Evolutionary conservation across 2,329 filamentous ascomycete genomes (phyloP).

Genomic region (Leptographium lundbergii): DNA sequence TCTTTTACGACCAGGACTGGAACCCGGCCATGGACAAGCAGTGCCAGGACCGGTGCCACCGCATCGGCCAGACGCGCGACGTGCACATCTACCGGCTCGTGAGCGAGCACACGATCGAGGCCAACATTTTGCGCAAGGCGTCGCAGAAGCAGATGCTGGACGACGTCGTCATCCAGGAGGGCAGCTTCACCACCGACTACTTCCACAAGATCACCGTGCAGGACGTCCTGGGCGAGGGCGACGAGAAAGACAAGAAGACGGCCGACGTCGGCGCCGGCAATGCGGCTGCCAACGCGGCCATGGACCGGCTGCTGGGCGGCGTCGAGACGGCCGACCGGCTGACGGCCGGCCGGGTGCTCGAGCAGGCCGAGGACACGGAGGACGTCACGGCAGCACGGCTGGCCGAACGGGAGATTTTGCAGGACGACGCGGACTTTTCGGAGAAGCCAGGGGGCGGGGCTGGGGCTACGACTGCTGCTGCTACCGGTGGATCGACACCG

Average conservation of each 20-base stretch:
- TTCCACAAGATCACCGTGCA: slow-evolving; percentile 66
- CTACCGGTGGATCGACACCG: background rate
- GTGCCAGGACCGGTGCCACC: slow-evolving; percentile 93
- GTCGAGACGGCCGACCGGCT: slow-evolving; percentile 48
- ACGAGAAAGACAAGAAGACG: slow-evolving; percentile 21
- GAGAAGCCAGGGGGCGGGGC: slow-evolving; percentile 37
- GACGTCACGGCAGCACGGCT: slow-evolving; percentile 79
- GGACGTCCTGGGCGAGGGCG: slow-evolving; percentile 40
- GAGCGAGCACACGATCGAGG: slow-evolving; percentile 90
- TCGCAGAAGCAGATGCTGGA: slow-evolving; percentile 97
- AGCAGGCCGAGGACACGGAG: slow-evolving; percentile 84
- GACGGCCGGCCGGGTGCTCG: slow-evolving; percentile 59
- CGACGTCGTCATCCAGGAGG: slow-evolving; percentile 96
- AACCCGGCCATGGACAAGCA: slow-evolving; percentile 99
- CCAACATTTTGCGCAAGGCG: slow-evolving; percentile 91
- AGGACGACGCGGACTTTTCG: slow-evolving; percentile 75
- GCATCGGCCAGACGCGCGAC: slow-evolving; percentile 93
- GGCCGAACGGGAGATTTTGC: slow-evolving; percentile 79
- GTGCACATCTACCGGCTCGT: slow-evolving; percentile 96
- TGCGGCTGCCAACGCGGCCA: slow-evolving; percentile 43
- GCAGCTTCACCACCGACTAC: slow-evolving; percentile 94
- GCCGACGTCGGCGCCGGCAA: slow-evolving; percentile 57
- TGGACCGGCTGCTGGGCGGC: slow-evolving; percentile 71
- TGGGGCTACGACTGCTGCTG: slow-evolving; percentile 25
- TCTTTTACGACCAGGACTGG: slow-evolving; percentile 99